Evolutionary conservation across 129 eudicot genomes (phyloP).

Genomic region (Gnaphalium uliginosum): DNA sequence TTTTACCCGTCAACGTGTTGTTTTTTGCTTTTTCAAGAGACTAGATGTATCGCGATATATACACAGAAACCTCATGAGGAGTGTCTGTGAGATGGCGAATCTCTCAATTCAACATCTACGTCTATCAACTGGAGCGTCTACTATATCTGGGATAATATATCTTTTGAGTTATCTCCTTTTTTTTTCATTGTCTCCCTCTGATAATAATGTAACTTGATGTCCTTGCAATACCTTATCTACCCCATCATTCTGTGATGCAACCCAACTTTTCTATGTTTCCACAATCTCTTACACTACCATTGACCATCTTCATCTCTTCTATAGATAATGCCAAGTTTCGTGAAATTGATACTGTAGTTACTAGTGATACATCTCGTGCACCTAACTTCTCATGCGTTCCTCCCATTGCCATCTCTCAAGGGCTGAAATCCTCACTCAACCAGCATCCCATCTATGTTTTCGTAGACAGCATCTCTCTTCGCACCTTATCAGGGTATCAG

Average conservation of each 20-base stretch:
- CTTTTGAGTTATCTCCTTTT: neutral
- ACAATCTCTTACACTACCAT: too few relatives aligned
- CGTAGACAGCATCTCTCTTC: too few relatives aligned
- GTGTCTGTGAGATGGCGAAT: neutral
- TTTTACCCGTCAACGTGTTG: neutral
- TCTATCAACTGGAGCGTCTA: too few relatives aligned
- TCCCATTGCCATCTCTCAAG: neutral
- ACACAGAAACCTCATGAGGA: neutral
- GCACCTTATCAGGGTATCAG: neutral
- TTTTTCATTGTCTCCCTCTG: neutral
- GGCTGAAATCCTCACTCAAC: neutral
- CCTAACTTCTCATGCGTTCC: neutral
- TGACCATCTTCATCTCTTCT: neutral
- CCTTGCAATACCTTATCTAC: neutral
- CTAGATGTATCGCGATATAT: neutral
- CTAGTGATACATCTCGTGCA: neutral
- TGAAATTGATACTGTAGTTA: too few relatives aligned
- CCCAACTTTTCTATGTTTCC: neutral
- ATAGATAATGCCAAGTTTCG: too few relatives aligned
- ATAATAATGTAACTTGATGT: neutral
- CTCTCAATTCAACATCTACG: too few relatives aligned
- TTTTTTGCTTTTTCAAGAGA: neutral
- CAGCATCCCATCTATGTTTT: slow-evolving; percentile 5
- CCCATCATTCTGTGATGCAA: neutral
- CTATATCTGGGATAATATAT: neutral